Evolutionary conservation across 1,284 basidiomycete species (phyloP).

Genomic region (Ustilago xerochloae): DNA sequence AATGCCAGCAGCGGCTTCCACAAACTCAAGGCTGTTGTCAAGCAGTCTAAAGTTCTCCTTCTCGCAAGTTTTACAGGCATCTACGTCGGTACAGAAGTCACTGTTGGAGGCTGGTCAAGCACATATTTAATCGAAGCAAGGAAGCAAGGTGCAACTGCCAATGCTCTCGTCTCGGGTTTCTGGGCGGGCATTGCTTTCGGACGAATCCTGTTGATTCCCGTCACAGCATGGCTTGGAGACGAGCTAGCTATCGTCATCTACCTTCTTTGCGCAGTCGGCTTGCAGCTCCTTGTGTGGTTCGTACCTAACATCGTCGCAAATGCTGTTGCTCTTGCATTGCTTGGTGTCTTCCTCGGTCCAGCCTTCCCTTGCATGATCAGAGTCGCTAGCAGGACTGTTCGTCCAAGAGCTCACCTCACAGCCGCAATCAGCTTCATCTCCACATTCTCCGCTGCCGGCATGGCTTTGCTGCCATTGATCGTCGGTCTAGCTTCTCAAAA

Average conservation of each 20-base stretch:
- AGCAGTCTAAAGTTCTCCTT: conserved; percentile 18
- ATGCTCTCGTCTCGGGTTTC: conserved; percentile 52
- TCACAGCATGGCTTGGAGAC: conserved; percentile 46
- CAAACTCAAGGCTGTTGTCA: conserved; percentile 35
- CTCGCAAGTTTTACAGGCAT: conserved; percentile 42
- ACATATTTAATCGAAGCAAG: conserved; percentile 43
- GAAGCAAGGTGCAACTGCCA: conserved; percentile 23
- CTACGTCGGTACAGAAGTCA: conserved; percentile 56
- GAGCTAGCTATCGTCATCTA: conserved; percentile 47
- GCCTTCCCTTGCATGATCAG: conserved; percentile 51
- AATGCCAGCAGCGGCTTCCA: conserved; percentile 12
- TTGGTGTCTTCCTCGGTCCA: conserved; percentile 51
- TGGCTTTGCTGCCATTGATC: conserved; percentile 49
- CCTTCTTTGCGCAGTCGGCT: conserved; percentile 32
- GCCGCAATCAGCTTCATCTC: conserved; percentile 50
- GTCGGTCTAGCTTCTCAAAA: conserved; percentile 45
- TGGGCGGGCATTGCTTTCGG: conserved; percentile 55
- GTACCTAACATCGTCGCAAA: conserved; percentile 51
- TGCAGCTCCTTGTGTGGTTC: conserved; percentile 53
- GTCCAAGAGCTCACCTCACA: conserved; percentile 47
- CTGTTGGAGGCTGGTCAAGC: conserved; percentile 52
- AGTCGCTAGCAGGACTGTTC: conserved; percentile 24
- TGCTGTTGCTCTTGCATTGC: conserved; percentile 45
- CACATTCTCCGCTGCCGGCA: conserved; percentile 41
- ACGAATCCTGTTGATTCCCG: conserved; percentile 49